Conservation (phyloP, 768 basidiomycete species). For the Rubroboletus satanas region DNA sequence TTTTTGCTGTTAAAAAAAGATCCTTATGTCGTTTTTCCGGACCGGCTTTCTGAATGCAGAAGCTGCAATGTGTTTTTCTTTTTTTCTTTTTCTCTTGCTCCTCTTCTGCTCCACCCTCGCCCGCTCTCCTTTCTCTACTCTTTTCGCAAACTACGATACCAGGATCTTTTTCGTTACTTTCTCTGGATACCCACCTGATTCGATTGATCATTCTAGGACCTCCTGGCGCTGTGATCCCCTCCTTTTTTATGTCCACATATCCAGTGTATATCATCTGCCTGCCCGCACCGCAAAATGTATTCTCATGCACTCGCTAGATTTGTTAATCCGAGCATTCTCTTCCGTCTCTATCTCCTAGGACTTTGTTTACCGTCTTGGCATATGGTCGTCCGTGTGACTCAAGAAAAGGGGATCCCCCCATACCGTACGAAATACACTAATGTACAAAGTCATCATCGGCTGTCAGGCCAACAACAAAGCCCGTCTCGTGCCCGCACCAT, state of each 20-base stretch:
- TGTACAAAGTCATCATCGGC: not conserved
- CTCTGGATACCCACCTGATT: slow-evolving; percentile 10
- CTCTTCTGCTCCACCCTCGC: not conserved
- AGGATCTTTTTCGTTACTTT: not conserved
- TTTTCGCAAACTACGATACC: not conserved
- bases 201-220: not conserved
- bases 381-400: not conserved
- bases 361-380: not conserved
- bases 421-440: slow-evolving; percentile 5
- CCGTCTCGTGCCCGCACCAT: not conserved
- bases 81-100: too few species aligned
- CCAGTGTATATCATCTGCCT: slow-evolving; percentile 18
- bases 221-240: not conserved
- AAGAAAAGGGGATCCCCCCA: not conserved
- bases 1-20: not conserved
- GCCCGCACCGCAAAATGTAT: slow-evolving; percentile 18
- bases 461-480: not conserved
- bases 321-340: slow-evolving; percentile 1
- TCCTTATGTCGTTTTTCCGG: not conserved
- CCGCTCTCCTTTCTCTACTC: not conserved
- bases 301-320: slow-evolving; percentile 17
- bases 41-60: not conserved
- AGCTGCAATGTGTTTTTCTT: not conserved
- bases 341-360: not conserved
- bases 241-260: slow-evolving; percentile 1